Conservation (phyloP, 2,329 filamentous ascomycete species). For the Raffaelea ambrosiae region DNA sequence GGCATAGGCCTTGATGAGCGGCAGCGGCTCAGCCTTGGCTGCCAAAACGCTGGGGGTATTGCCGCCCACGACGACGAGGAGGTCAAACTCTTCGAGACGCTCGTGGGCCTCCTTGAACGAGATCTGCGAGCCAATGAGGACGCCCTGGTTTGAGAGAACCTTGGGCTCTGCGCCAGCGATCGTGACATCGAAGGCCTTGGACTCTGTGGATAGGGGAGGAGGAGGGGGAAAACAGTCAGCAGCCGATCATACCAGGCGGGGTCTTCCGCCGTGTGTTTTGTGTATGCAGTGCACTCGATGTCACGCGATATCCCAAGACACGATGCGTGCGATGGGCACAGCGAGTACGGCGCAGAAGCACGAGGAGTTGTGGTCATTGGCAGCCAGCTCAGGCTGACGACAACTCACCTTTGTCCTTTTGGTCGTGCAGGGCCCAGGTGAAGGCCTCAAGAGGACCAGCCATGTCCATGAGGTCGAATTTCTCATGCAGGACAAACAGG, state of each 20-base stretch:
- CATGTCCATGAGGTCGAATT: conserved; percentile 52
- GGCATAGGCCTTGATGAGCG: conserved; percentile 66
- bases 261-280: neutral
- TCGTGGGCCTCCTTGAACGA: conserved; percentile 71
- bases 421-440: conserved; percentile 40
- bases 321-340: no score
- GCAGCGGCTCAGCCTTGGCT: conserved; percentile 58
- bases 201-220: conserved; percentile 29
- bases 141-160: conserved; percentile 53
- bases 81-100: conserved; percentile 65
- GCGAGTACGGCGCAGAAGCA: no score
- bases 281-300: neutral
- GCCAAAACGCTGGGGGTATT: conserved; percentile 56
- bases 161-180: conserved; percentile 44
- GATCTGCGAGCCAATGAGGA: conserved; percentile 65
- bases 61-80: conserved; percentile 71
- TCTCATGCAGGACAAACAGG: conserved; percentile 51
- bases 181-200: conserved; percentile 51
- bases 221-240: neutral
- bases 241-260: conserved; percentile 3
- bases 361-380: no score
- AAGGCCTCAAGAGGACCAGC: conserved; percentile 47
- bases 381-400: neutral
- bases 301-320: no score
- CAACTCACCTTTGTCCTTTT: conserved; percentile 42